Conservation (phyloP, 2,329 filamentous ascomycete genomes). For the Botrytis hyacinthi region DNA sequence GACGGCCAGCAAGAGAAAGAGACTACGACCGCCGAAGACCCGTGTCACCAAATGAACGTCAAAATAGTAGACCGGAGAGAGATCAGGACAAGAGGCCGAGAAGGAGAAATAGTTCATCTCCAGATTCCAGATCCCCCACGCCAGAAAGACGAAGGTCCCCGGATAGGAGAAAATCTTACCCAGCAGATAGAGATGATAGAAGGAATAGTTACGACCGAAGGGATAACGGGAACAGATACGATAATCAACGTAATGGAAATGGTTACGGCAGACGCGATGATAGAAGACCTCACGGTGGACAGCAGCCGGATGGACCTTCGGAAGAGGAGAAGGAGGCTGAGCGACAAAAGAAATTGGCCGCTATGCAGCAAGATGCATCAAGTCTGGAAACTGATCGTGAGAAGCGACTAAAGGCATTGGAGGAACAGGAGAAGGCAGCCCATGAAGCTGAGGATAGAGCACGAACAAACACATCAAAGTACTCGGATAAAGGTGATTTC, state of each 20-base stretch:
- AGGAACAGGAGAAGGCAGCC: slow-evolving; percentile 61
- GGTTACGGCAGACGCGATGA: slow-evolving; percentile 35
- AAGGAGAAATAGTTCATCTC: slow-evolving; percentile 33
- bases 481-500: slow-evolving; percentile 64
- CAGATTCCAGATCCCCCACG: slow-evolving; percentile 41
- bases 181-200: slow-evolving; percentile 32
- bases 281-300: slow-evolving; percentile 21
- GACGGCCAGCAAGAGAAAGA: slow-evolving; percentile 25
- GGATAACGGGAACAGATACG: slow-evolving; percentile 27
- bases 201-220: slow-evolving; percentile 25
- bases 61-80: neutral
- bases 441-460: slow-evolving; percentile 65
- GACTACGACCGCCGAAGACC: slow-evolving; percentile 25
- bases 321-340: slow-evolving; percentile 50
- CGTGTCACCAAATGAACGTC: slow-evolving; percentile 15
- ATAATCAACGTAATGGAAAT: slow-evolving; percentile 32
- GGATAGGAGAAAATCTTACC: slow-evolving; percentile 34
- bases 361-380: slow-evolving; percentile 69
- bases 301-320: slow-evolving; percentile 7
- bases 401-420: slow-evolving; percentile 64
- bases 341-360: slow-evolving; percentile 64
- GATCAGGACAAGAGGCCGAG: slow-evolving; percentile 1
- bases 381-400: slow-evolving; percentile 70
- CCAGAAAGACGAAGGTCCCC: slow-evolving; percentile 40
- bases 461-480: slow-evolving; percentile 57